Conservation (phyloP, 371 early-diverging fungal genomes). For the Rhizopus delemar region DNA sequence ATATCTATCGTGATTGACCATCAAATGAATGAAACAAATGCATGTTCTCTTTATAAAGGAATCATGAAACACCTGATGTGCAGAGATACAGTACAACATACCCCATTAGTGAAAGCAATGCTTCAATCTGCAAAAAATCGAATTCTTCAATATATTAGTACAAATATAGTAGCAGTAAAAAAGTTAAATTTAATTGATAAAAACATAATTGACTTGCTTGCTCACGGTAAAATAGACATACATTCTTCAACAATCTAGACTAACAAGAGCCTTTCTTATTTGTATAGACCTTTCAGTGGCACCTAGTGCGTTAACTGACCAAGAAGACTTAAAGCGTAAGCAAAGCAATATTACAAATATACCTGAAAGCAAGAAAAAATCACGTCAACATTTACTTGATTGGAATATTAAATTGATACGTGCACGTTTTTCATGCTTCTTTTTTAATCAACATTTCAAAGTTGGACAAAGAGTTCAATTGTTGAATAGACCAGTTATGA, state of each 20-base stretch:
- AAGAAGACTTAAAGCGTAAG: slow-evolving; percentile 11
- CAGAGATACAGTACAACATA: slow-evolving; percentile 29
- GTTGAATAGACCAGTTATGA: slow-evolving; percentile 28
- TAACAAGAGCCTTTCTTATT: not conserved
- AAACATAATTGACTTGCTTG: slow-evolving; percentile 19
- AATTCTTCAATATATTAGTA: slow-evolving; percentile 22
- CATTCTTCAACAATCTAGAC: not conserved
- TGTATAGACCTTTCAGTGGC: slow-evolving; percentile 18
- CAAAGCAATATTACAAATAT: not conserved
- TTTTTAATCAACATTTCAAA: slow-evolving; percentile 23
- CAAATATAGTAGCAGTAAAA: slow-evolving; percentile 21
- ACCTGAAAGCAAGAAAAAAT: not conserved
- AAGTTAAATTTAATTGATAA: slow-evolving; percentile 27
- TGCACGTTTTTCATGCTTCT: slow-evolving; percentile 9
- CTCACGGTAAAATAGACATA: slow-evolving; percentile 25
- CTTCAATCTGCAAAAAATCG: slow-evolving; percentile 25
- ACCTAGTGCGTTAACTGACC: slow-evolving; percentile 4
- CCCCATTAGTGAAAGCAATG: slow-evolving; percentile 19
- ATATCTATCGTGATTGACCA: slow-evolving; percentile 18
- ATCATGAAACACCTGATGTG: slow-evolving; percentile 33
- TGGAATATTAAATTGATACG: slow-evolving; percentile 12
- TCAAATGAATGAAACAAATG: slow-evolving; percentile 31
- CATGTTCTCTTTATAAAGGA: slow-evolving; percentile 28
- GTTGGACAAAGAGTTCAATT: slow-evolving; percentile 30
- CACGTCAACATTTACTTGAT: not conserved